Base-by-base conservation (phyloP, 2,329 filamentous ascomycete species). In the Ceratocystis albifundus region DNA sequence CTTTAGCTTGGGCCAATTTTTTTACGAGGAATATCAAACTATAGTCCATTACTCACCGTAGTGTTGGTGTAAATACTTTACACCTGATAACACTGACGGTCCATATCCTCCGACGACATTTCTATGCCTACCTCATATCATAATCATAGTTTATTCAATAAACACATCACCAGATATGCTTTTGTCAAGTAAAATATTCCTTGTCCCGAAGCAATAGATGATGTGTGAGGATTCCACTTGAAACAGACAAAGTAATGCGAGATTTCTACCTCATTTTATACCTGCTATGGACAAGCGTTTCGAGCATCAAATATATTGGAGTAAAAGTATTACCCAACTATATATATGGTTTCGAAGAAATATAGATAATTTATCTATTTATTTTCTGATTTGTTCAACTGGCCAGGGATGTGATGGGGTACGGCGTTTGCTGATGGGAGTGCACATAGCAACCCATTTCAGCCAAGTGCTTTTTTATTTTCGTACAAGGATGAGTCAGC, bases 1-100 rank as follows among this genome's bases (percentile, higher is more conserved):
- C 84, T 77, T 80, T 90, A 86, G 86, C 85, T 79, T 81, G 80
- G 85, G 84, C 88, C 87, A 88, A 89, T 90, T 90, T 90, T 84
- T 84, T 84, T 83, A 81, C 82, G 79, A 90, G 88, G 87, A 82
- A 91, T 84, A 91, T 79, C 70, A 77, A 85, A 71, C 61, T 8
- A 71, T 69, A 77, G 74, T 80, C 80, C 75, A 75, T 77, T 85
- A 89, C 86, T 89, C 87, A 89, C 85, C 85, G 78, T 77, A 74
- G 22, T 65, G 65, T 53, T 53, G 25, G 71, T 74, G 32, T 53
- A 46, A 72, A 73, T 75, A 62, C 28, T 46, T 68, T 71, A 70
- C 75, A 74, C 71, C 72, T 76, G 88, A 30, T 59, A n/a, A 6
- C 55, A 36, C 55, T 30, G 3, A 59, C 79, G 86, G 85, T 90